Conservation (phyloP, 208 protist species). For the Herpetomonas muscarum region DNA sequence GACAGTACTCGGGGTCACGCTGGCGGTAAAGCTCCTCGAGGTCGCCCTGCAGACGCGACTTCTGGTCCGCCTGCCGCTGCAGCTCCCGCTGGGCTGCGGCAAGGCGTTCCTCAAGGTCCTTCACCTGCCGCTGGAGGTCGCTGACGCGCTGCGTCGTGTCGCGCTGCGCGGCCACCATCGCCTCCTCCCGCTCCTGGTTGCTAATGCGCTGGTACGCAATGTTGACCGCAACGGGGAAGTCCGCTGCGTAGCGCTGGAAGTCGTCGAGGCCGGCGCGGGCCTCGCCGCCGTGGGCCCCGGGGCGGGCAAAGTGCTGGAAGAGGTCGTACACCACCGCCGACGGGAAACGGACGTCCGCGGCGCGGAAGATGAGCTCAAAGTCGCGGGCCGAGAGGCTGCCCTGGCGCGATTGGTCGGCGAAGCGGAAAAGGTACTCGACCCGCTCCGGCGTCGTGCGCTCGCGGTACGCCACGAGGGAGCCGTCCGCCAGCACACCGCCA, state of each 20-base stretch:
- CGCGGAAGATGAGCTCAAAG: conserved; percentile 57
- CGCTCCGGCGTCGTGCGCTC: conserved; percentile 52
- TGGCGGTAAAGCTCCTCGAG: conserved; percentile 40
- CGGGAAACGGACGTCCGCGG: conserved; percentile 49
- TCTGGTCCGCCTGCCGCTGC: conserved; percentile 30
- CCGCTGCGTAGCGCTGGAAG: conserved; percentile 57
- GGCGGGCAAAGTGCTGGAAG: conserved; percentile 40
- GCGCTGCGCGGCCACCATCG: conserved; percentile 39
- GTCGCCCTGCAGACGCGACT: conserved; percentile 39
- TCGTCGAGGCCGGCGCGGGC: conserved; percentile 34
- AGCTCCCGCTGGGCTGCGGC: conserved; percentile 27
- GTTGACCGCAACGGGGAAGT: conserved; percentile 65
- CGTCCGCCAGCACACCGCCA: not conserved
- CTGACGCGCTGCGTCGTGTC: conserved; percentile 13
- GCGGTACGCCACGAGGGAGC: conserved; percentile 15
- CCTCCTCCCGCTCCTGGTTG: conserved; percentile 51
- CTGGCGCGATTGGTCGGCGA: conserved; percentile 19
- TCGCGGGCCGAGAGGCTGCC: conserved; percentile 31
- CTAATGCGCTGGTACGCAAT: conserved; percentile 63
- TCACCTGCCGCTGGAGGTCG: conserved; percentile 31
- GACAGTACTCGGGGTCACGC: conserved; percentile 39
- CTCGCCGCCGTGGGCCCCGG: conserved; percentile 5
- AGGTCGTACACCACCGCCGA: conserved; percentile 55
- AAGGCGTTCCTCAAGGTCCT: conserved; percentile 46
- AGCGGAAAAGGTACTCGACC: conserved; percentile 50